These are phyloP conservation scores for Barnettozyma sp. DNA, from an alignment of 805 yeast species.

Conservation along the genomic window DNA sequence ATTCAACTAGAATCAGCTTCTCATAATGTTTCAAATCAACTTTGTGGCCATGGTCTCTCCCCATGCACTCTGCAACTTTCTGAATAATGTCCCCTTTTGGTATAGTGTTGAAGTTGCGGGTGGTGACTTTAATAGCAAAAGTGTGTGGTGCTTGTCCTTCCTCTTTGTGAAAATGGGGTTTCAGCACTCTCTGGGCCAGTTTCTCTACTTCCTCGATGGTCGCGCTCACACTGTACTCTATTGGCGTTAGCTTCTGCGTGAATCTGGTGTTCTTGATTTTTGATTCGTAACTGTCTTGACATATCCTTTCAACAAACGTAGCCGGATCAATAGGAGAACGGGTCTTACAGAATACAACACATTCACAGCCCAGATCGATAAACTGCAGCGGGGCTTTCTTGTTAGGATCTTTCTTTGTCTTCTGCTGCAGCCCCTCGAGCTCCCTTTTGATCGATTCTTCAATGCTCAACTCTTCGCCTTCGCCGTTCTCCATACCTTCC, in stretches of 20 bases:
- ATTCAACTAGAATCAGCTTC: conserved; percentile 73
- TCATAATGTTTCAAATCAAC: conserved; percentile 81
- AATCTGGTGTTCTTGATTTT: conserved; percentile 57
- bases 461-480: conserved; percentile 44
- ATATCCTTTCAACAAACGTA: conserved; percentile 53
- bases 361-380: conserved; percentile 67
- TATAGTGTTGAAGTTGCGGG: conserved; percentile 71
- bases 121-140: conserved; percentile 77
- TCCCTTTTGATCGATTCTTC: conserved; percentile 76
- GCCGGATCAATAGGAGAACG: conserved; percentile 77
- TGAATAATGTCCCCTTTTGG: conserved; percentile 68
- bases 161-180: conserved; percentile 57
- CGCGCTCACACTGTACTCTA: conserved; percentile 68
- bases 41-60: conserved; percentile 58
- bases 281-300: conserved; percentile 50
- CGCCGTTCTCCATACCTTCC: conserved; percentile 23
- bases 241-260: conserved; percentile 75
- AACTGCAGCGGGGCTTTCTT: conserved; percentile 47
- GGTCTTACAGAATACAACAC: conserved; percentile 79
- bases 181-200: conserved; percentile 52
- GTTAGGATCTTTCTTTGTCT: conserved; percentile 28
- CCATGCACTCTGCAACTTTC: conserved; percentile 64
- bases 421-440: conserved; percentile 43
- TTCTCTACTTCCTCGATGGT: conserved; percentile 58
- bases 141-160: conserved; percentile 30